Percentiles rank a stretch among this genome's conserved stretches.
phyloP scores from a whole-genome alignment of 2,329 filamentous ascomycete genomes.

The Verticillium tricorpus region DNA sequence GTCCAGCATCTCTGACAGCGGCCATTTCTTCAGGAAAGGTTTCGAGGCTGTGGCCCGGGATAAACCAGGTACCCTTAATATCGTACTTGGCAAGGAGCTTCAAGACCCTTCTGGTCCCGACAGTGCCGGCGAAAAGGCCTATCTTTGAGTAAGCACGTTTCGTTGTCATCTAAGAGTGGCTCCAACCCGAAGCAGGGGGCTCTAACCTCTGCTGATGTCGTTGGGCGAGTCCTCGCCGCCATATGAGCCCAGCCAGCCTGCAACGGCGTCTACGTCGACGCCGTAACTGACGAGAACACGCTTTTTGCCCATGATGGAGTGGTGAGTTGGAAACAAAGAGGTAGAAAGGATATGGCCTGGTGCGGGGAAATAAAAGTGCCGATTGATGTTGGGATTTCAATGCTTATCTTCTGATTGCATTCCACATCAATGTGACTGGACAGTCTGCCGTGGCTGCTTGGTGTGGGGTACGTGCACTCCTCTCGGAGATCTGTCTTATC shows the following conservation, averaged over 20 bases:
- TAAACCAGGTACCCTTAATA: constrained; percentile 60
- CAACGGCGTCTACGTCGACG: constrained; percentile 72
- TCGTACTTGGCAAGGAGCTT: constrained; percentile 69
- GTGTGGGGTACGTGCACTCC: neutral
- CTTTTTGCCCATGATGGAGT: constrained; percentile 28
- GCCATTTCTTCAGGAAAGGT: constrained; percentile 43
- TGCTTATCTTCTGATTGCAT: neutral
- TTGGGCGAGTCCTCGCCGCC: constrained; percentile 67
- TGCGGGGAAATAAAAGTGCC: neutral
- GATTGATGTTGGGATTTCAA: neutral
- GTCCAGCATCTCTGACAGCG: constrained; percentile 38
- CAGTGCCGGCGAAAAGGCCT: constrained; percentile 64
- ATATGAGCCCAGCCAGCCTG: constrained; percentile 72
- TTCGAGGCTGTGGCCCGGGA: constrained; percentile 43
- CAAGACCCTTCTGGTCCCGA: constrained; percentile 60
- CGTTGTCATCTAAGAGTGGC: neutral
- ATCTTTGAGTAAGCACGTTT: neutral
- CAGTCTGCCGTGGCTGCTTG: neutral
- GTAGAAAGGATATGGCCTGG: neutral
- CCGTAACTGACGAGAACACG: constrained; percentile 50
- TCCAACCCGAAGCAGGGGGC: too few relatives aligned
- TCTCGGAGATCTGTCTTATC: neutral
- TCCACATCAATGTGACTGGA: neutral
- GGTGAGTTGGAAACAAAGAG: neutral
- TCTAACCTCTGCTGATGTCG: constrained; percentile 64